A percentile compares a stretch with the other conserved stretches of the same genome.
Evolutionary conservation across 139 green algal genomes (phyloP).

Genomic region (Chlamydomonas schloesseri): DNA sequence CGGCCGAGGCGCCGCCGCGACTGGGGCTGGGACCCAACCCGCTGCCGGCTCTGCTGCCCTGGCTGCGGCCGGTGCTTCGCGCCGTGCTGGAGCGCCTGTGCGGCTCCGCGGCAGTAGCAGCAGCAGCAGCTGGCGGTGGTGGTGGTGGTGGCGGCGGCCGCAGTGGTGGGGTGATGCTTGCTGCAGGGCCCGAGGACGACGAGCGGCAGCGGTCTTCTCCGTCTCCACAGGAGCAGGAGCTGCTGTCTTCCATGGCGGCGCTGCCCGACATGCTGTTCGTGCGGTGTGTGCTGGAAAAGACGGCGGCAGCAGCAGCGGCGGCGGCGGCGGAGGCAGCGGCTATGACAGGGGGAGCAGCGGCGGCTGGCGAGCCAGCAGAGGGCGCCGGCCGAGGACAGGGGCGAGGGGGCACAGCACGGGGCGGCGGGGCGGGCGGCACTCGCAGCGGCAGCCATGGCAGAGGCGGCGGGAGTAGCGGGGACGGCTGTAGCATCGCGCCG

Average conservation of each 20-base stretch:
- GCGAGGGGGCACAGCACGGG: too few species aligned
- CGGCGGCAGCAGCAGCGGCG: not conserved
- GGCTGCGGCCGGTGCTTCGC: not conserved
- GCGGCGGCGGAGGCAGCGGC: not conserved
- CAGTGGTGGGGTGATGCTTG: too few species aligned
- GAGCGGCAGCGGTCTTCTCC: too few species aligned
- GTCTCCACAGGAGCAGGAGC: not conserved
- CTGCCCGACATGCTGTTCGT: slow-evolving; percentile 7
- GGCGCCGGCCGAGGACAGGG: too few species aligned
- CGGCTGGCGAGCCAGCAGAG: not conserved
- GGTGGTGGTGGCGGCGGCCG: too few species aligned
- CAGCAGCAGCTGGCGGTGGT: too few species aligned
- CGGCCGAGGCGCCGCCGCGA: too few species aligned
- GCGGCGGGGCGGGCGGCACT: too few species aligned
- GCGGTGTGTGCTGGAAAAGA: not conserved
- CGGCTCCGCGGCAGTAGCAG: too few species aligned
- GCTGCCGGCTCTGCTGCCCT: not conserved
- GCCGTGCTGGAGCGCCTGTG: not conserved
- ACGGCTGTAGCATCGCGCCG: not conserved
- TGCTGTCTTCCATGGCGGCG: not conserved
- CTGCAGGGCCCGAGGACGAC: too few species aligned
- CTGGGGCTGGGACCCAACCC: too few species aligned
- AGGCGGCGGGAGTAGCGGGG: not conserved
- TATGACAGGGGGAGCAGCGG: too few species aligned
- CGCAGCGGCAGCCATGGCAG: not conserved